Evolutionary conservation across 768 basidiomycete genomes (phyloP).

Genomic region (Sarcodon aspratus): DNA sequence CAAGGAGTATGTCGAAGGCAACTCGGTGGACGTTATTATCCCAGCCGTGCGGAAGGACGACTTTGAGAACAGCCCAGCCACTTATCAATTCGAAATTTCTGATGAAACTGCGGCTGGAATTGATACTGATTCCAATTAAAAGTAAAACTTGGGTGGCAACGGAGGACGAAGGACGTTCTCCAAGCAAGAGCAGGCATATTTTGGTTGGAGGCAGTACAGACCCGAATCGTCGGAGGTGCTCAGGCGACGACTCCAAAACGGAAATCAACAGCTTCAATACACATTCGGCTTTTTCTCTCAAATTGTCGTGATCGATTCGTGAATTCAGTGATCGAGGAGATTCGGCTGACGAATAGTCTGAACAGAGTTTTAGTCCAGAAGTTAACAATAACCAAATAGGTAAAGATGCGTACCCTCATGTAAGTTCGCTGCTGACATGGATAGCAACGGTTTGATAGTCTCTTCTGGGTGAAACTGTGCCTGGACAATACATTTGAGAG

Average conservation of each 20-base stretch:
- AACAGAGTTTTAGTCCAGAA: neutral
- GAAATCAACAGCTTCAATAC: conserved; percentile 57
- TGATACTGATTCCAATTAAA: conserved; percentile 46
- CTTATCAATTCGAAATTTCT: conserved; percentile 78
- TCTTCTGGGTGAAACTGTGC: conserved; percentile 64
- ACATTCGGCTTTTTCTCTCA: conserved; percentile 52
- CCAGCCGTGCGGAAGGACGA: conserved; percentile 60
- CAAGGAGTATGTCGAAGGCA: conserved; percentile 64
- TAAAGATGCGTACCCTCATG: conserved; percentile 39
- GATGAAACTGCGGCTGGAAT: conserved; percentile 48
- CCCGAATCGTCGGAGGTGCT: conserved; percentile 59
- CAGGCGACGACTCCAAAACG: conserved; percentile 39
- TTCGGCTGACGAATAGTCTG: conserved; percentile 3
- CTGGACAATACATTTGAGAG: conserved; percentile 48
- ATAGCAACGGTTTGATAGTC: conserved; percentile 74
- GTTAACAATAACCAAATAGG: neutral
- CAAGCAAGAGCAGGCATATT: conserved; percentile 69
- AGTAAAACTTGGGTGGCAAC: conserved; percentile 49
- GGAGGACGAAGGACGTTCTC: conserved; percentile 53
- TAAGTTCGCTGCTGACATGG: conserved; percentile 76
- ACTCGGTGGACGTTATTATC: conserved; percentile 50
- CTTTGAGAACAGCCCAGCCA: conserved; percentile 72
- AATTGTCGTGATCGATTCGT: conserved; percentile 35
- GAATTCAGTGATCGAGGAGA: conserved; percentile 52
- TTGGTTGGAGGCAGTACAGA: conserved; percentile 67